Evolutionary conservation across 108 stramenopile genomes (phyloP).

Genomic region (Mediolabrus comicus): DNA sequence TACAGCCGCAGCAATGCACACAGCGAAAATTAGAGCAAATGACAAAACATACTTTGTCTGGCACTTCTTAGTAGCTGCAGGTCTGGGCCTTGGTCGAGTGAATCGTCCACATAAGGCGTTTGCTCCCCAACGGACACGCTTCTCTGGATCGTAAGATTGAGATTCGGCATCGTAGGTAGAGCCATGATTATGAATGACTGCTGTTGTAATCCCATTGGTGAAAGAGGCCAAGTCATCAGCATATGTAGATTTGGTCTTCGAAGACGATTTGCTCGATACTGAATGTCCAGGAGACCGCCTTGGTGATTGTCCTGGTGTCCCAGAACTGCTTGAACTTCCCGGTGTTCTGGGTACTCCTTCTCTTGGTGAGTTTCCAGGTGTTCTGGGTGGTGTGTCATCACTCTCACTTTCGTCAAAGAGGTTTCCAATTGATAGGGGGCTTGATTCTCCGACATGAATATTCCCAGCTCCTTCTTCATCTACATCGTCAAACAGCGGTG

Average conservation of each 20-base stretch:
- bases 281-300: neutral
- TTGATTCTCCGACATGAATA: slow-evolving; percentile 4
- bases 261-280: neutral
- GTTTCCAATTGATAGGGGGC: neutral
- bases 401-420: neutral
- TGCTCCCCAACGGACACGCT: slow-evolving; percentile 5
- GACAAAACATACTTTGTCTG: slow-evolving; percentile 5
- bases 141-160: neutral
- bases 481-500: slow-evolving; percentile 20
- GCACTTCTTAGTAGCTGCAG: neutral
- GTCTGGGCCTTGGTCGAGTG: neutral
- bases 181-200: slow-evolving; percentile 1
- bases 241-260: neutral
- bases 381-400: neutral
- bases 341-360: neutral
- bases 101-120: slow-evolving; percentile 16
- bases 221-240: slow-evolving; percentile 21
- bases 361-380: neutral
- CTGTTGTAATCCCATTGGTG: slow-evolving; percentile 5
- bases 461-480: slow-evolving; percentile 6
- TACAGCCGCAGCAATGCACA: neutral
- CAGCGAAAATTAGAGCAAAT: neutral
- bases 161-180: neutral
- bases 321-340: neutral
- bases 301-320: neutral